Conservation (phyloP, 2,329 filamentous ascomycete genomes). For the Botrytis paeoniae region DNA sequence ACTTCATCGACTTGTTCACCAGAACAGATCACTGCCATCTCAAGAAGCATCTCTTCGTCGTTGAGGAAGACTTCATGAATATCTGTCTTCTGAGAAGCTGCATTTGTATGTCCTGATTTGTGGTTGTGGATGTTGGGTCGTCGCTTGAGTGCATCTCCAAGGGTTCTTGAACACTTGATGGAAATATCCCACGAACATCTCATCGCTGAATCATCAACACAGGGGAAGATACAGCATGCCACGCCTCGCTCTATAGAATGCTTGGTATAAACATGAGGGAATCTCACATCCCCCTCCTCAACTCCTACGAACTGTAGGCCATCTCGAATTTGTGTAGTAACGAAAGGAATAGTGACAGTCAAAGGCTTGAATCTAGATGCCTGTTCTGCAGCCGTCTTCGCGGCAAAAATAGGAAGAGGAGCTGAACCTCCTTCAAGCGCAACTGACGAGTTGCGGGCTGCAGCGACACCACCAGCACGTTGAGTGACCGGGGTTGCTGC, state of each 20-base stretch:
- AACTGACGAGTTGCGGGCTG: constrained; percentile 31
- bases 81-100: constrained; percentile 22
- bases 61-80: constrained; percentile 42
- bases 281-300: constrained; percentile 73
- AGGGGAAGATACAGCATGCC: constrained; percentile 86
- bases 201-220: constrained; percentile 79
- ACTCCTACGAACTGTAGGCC: constrained; percentile 90
- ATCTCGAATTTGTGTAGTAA: constrained; percentile 72
- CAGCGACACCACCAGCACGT: constrained; percentile 38
- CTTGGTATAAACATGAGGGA: constrained; percentile 87
- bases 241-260: constrained; percentile 76
- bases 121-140: constrained; percentile 40
- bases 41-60: constrained; percentile 81
- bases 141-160: constrained; percentile 68
- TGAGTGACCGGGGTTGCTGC: constrained; percentile 45
- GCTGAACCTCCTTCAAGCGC: constrained; percentile 39
- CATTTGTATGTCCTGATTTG: constrained; percentile 3
- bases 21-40: constrained; percentile 88
- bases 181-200: constrained; percentile 85
- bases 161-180: constrained; percentile 78
- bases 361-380: constrained; percentile 54
- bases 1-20: constrained; percentile 84
- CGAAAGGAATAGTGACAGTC: constrained; percentile 71
- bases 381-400: constrained; percentile 39
- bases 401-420: constrained; percentile 37